Percentiles rank a stretch among this genome's conserved stretches.
phyloP scores from a whole-genome alignment of 2,329 filamentous ascomycete species.

The Scleromitrula shiraiana region DNA sequence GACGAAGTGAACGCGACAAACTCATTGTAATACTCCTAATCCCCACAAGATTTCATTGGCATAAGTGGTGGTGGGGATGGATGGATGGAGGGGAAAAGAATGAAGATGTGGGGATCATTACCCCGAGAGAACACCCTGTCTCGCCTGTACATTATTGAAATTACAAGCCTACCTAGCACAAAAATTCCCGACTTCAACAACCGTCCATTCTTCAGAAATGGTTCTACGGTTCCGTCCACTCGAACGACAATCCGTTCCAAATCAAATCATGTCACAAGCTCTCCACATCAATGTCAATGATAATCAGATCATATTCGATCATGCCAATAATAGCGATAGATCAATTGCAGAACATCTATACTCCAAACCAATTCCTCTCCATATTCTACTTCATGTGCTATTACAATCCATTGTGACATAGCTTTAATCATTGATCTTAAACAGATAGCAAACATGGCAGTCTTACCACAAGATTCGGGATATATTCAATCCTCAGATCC shows the following conservation, averaged over 20 bases:
- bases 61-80: neutral
- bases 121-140: neutral
- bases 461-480: conserved; percentile 19
- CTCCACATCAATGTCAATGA: neutral
- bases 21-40: neutral
- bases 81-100: neutral
- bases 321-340: neutral
- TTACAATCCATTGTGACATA: neutral
- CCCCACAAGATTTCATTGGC: neutral
- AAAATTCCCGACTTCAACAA: conserved; percentile 1
- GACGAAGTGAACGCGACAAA: neutral
- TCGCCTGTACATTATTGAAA: too few relatives aligned
- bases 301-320: neutral
- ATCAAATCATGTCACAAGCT: neutral
- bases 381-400: neutral
- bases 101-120: neutral
- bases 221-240: neutral
- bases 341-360: conserved; percentile 2
- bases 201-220: too few relatives aligned
- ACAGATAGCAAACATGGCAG: conserved; percentile 17
- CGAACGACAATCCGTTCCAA: neutral
- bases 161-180: neutral
- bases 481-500: conserved; percentile 23
- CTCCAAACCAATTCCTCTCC: neutral
- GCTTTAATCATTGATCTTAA: neutral